Evolutionary conservation across 106 monocot genomes (phyloP), one percentile per base, ranked within the genome.

Genomic region (Dactylorhiza incarnata): DNA sequence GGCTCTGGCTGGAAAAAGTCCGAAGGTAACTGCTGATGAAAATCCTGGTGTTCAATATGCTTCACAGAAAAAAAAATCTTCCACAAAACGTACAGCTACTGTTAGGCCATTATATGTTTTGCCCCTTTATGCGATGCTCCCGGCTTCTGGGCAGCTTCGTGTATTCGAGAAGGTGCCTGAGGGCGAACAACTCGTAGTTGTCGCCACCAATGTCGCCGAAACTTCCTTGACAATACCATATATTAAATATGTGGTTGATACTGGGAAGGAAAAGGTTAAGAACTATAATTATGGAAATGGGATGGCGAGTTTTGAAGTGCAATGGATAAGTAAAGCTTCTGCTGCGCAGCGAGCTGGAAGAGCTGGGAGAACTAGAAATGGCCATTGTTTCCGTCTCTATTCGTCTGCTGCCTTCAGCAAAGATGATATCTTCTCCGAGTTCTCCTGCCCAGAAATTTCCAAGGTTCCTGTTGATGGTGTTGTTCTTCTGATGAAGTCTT

Each of bases 281-380:
- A 86, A 82, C 77, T 99, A 99, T 50, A 82, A 89, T 54, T 76
- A 86, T 69, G 52, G 76, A 9, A 90, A 75, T 79, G 94, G 99
- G 53, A 87, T 92, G 68, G 91, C 88, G 45, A 79, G 72, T 46
- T 94, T 78, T 81, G 91, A 94, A 80, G 78, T 94, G 19, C 84
- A 82, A 74, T 99, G 94, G 99, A 99, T 94, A 82, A 99, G 99
- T 82, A 94, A 92, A 75, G 99, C 99, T 25, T 99, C 99, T 45
- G 99, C 99, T 74, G 85, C 87, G 62, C 91, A 99, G 72, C 84
- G 94, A 77, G 81, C 91, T 24, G 99, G 99, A 78, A 86, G 99
- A 88, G 94, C 99, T 73, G 99, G 99, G 49, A 84, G 99, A 78
- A 89, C 86, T 37, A 91, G 91, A 44, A 94, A 91, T 68, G 91